phyloP scores from a whole-genome alignment of 768 basidiomycete species.

The Boletus sensibilis region DNA sequence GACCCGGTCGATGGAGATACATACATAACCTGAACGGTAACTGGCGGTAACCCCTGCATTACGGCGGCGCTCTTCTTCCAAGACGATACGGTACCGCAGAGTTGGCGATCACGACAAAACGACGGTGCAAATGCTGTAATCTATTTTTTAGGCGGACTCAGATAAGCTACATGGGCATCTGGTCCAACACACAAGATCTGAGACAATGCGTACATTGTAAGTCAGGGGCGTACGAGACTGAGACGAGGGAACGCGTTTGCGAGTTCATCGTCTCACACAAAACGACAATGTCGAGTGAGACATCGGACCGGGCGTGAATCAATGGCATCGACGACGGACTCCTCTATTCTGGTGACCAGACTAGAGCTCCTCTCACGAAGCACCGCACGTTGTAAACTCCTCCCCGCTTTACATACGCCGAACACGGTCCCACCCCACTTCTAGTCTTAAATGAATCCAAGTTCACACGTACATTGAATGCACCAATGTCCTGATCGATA shows the following conservation, averaged over 20 bases:
- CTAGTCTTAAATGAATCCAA: background rate
- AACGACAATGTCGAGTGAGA: background rate
- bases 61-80: background rate
- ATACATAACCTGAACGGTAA: background rate
- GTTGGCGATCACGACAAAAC: background rate
- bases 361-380: too few species aligned
- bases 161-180: too few species aligned
- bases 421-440: background rate
- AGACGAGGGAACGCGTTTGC: background rate
- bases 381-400: background rate
- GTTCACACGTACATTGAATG: background rate
- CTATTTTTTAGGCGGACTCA: too few species aligned
- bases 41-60: background rate
- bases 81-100: background rate
- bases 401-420: background rate
- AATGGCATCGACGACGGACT: background rate
- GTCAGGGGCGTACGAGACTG: too few species aligned
- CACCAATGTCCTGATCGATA: background rate
- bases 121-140: too few species aligned
- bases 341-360: too few species aligned
- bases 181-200: too few species aligned
- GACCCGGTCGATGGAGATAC: background rate
- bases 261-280: background rate
- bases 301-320: background rate
- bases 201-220: too few species aligned